These are phyloP conservation scores for Ustilago shanxiensis DNA, from an alignment of 1,284 basidiomycete species.

Conservation along the genomic window DNA sequence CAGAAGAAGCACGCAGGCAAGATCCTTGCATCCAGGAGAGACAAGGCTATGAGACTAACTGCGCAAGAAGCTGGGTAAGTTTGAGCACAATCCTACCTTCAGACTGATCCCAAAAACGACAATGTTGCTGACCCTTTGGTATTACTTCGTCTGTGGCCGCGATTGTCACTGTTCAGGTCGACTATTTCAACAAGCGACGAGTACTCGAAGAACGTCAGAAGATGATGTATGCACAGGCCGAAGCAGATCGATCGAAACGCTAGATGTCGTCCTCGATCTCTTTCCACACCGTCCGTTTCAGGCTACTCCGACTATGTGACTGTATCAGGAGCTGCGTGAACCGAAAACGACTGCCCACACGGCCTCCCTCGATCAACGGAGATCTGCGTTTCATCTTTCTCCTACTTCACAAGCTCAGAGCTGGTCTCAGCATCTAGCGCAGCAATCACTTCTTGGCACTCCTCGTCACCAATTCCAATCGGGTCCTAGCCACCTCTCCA, in stretches of 20 bases:
- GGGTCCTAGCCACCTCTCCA: not conserved
- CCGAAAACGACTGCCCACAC: not conserved
- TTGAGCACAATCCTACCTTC: not conserved
- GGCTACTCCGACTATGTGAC: not conserved
- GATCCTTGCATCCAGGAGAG: slow-evolving; percentile 63
- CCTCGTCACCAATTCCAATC: not conserved
- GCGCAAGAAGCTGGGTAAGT: slow-evolving; percentile 69
- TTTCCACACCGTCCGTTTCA: not conserved
- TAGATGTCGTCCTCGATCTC: slow-evolving; percentile 11
- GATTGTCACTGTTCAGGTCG: slow-evolving; percentile 44
- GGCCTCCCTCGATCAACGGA: not conserved
- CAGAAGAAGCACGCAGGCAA: slow-evolving; percentile 43
- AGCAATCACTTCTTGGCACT: not conserved
- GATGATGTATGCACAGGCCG: slow-evolving; percentile 59
- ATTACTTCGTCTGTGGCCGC: not conserved
- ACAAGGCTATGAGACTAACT: slow-evolving; percentile 61
- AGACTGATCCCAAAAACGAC: not conserved
- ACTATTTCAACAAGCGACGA: slow-evolving; percentile 69
- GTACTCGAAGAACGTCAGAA: slow-evolving; percentile 67
- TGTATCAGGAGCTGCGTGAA: not conserved
- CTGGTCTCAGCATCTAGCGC: not conserved
- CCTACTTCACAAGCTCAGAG: not conserved
- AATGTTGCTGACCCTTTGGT: slow-evolving; percentile 2
- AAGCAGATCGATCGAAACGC: slow-evolving; percentile 7
- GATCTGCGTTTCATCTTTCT: not conserved